phyloP scores from a whole-genome alignment of 2,329 filamentous ascomycete genomes.

The Neonectria faginata region DNA sequence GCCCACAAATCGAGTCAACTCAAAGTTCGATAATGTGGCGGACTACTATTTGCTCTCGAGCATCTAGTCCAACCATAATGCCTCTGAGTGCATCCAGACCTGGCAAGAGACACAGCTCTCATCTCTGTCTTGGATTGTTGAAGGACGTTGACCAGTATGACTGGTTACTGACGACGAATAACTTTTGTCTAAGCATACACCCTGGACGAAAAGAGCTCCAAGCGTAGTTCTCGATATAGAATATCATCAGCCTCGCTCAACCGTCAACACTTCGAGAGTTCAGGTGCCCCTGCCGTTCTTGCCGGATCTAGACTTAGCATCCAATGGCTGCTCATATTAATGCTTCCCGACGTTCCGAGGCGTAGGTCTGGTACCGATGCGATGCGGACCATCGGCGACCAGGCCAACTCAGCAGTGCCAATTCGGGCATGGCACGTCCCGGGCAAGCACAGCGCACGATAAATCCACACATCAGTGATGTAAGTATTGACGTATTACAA shows the following conservation, averaged over 20 bases:
- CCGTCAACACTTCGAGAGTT: neutral
- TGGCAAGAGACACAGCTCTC: neutral
- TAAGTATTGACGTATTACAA: neutral
- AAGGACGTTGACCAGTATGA: neutral
- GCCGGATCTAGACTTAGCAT: neutral
- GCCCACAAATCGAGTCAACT: neutral
- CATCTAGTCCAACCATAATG: neutral
- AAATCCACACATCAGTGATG: neutral
- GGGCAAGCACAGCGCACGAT: neutral
- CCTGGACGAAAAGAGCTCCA: neutral
- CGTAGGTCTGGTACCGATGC: neutral
- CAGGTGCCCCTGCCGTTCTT: neutral
- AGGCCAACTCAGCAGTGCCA: neutral
- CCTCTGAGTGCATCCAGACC: neutral
- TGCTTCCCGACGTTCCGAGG: neutral
- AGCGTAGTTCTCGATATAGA: neutral
- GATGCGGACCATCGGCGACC: slow-evolving; percentile 1
- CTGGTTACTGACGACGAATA: neutral
- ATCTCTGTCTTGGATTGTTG: neutral
- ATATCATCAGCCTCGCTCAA: neutral
- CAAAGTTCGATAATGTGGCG: neutral
- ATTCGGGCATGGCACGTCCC: neutral
- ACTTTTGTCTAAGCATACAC: neutral
- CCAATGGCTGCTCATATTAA: neutral
- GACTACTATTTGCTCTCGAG: neutral